Base-by-base conservation (phyloP, 1,284 basidiomycete species). In the Phlebopus sp. region DNA sequence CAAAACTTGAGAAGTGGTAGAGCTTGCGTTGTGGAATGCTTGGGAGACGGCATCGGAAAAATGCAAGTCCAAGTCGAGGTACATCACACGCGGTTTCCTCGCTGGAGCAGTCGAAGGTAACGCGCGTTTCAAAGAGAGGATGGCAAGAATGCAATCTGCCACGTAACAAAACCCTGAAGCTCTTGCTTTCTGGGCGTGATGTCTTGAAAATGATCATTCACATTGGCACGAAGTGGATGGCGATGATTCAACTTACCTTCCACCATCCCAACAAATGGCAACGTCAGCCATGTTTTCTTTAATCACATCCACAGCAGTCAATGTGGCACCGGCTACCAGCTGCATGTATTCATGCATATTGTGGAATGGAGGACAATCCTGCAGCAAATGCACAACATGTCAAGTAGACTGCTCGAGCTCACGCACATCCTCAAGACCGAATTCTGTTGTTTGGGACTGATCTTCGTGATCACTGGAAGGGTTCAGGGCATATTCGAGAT, bases 121-220 rank as follows among this genome's bases (percentile, higher is more conserved):
- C 11, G 62, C 54, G 25, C 75, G 73, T 55, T 77, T 82, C 38
- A 87, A 72, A 3, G 73, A 66, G 36, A 89, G 73, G 45, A 95
- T 82, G 0, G 88, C 87, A 0, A 97, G 76, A 2, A 93, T 82
- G 46, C 86, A 86, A 63, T 97, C 95, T 4, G 92, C 91, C 23
- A 97, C 84, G 63, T 97, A 97, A 70, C 94, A 97, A 68, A 93
- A 97, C 0, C 94, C 95, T 2, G 88, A 83, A 0, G 92, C 91
- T 42, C 73, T 75, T 0, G 78, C 73, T 61, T 87, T 86, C 45
- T 81, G 80, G 0, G 86, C 85, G 55, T 92, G 90, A 55, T 92
- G 90, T 60, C 89, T 86, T 47, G 14, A 50, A 40, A 18, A 49
- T 8, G 19, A 21, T 29, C 30, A 40, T 31, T 27, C 15, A 50